Conservation (phyloP, 495 filamentous ascomycete species). For the Penicillium cosmopolitanum region DNA sequence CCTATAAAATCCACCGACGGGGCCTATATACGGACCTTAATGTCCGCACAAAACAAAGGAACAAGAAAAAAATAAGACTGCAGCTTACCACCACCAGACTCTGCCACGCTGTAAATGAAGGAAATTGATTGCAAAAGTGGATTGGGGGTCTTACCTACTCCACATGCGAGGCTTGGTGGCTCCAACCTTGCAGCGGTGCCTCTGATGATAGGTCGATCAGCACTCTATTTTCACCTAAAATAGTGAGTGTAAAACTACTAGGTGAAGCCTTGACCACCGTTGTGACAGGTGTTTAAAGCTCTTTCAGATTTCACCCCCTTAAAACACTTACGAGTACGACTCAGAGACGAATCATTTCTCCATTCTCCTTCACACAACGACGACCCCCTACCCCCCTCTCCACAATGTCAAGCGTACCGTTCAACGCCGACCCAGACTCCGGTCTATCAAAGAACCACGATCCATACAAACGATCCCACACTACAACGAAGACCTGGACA, state of each 20-base stretch:
- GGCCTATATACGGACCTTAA: neutral
- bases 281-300: neutral
- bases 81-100: neutral
- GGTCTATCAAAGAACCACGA: neutral
- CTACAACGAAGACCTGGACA: neutral
- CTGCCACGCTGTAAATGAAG: neutral
- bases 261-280: neutral
- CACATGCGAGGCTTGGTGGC: neutral
- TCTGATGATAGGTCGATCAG: neutral
- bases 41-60: neutral
- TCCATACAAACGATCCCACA: neutral
- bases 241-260: neutral
- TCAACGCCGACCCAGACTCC: constrained; percentile 1
- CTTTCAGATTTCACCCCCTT: neutral
- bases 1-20: no score
- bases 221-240: neutral
- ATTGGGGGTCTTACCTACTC: neutral
- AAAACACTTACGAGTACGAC: neutral
- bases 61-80: neutral
- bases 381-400: neutral
- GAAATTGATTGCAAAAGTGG: neutral
- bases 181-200: neutral
- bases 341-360: neutral
- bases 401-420: neutral
- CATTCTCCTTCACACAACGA: neutral